Percentiles rank a stretch among this genome's conserved stretches.
Conservation (phyloP, 2,329 filamentous ascomycete species). For the Leptographium wingfieldii region DNA sequence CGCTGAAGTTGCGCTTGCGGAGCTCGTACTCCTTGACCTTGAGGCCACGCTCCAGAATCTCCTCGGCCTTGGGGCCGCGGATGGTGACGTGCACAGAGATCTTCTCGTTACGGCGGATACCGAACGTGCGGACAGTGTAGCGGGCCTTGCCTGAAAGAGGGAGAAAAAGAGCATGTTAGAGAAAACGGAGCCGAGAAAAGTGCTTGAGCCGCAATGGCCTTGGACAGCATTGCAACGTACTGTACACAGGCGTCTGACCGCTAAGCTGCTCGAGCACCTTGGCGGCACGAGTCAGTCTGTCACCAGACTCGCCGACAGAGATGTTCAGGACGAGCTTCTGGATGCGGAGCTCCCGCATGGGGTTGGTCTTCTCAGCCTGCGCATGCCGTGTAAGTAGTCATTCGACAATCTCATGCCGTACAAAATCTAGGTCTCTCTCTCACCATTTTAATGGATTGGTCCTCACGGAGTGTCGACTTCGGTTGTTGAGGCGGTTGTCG, state of each 20-base stretch:
- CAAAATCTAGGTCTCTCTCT: background rate
- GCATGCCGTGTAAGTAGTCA: constrained; percentile 16
- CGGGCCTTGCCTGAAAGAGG: constrained; percentile 78
- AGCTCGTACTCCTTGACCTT: constrained; percentile 99
- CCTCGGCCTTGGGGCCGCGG: constrained; percentile 91
- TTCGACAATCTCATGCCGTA: background rate
- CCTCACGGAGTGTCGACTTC: background rate
- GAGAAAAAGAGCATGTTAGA: background rate
- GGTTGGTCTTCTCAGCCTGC: constrained; percentile 83
- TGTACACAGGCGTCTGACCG: constrained; percentile 99
- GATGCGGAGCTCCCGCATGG: constrained; percentile 99
- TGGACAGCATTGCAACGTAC: constrained; percentile 27
- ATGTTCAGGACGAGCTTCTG: constrained; percentile 99
- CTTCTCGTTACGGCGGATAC: constrained; percentile 99
- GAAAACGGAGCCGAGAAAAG: background rate
- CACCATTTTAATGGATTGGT: constrained; percentile 25
- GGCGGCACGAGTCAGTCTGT: constrained; percentile 98
- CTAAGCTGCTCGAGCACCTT: constrained; percentile 99
- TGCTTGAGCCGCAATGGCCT: background rate
- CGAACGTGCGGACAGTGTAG: constrained; percentile 99
- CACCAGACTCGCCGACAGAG: constrained; percentile 99
- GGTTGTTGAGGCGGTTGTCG: constrained; percentile 7
- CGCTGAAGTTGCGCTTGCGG: constrained; percentile 98
- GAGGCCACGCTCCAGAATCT: constrained; percentile 99
- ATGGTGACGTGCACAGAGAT: constrained; percentile 99